Evolutionary conservation across 2,329 filamentous ascomycete genomes (phyloP), one percentile per base, ranked within the genome.

Genomic region (Penicillium sclerotigenum): DNA sequence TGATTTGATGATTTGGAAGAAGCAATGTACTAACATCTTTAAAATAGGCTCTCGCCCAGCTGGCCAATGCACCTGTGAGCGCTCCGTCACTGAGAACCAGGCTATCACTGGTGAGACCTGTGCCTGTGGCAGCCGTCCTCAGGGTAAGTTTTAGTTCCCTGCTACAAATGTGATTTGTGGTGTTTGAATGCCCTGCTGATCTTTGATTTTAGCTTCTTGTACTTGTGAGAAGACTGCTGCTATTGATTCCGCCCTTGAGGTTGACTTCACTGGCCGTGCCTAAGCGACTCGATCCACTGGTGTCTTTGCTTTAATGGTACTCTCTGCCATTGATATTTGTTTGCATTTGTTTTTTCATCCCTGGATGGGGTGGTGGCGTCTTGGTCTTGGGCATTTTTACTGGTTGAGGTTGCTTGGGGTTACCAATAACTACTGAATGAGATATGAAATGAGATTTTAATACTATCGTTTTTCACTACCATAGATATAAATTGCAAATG

Each of bases 31-130:
- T 57, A 48, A 57, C 22, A 6, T 33, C 16, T 28, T 31, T 5
- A 24, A 14, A 38, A 45, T 45, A 84, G 82, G 81, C 65, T 86
- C 88, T 65, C 87, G 91, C 54, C 88, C 89, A 22, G 89, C 87
- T 57, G 89, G 89, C 57, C 79, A 86, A 68, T 96, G 91, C 79
- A 95, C 87, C 34, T 96, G 91, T 72, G 87, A 90, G 62, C 84
- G 89, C 52, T 81, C 89, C 1, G 68, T 77, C 3, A 78, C 79
- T 20, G 90, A 95, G 80, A 95, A 95, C 75, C 73, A 77, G n/a
- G 74, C 80, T 47, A 71, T 79, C 2, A 59, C 75, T 4, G 88
- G 87, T 18, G 77, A 79, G 40, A 81, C 87, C 5, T 96, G 92
- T 73, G 79, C 84, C 8, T 96, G 92, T 73, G 92, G 92, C 59